These are phyloP conservation scores for Xylariaceae sp. DNA, from an alignment of 2,329 filamentous ascomycete species.

Conservation along the genomic window DNA sequence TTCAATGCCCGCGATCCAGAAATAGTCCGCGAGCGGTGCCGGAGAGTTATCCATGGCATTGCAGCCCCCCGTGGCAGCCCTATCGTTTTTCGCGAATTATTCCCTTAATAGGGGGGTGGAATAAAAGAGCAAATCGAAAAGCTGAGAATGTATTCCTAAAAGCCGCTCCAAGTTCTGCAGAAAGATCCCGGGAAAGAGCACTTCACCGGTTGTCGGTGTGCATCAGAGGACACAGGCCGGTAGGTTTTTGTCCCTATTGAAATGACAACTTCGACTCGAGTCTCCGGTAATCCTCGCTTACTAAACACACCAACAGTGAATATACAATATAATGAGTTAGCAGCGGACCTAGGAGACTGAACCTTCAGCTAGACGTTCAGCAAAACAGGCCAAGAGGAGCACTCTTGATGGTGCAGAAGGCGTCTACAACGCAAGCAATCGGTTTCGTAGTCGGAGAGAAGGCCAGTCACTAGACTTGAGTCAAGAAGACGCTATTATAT, in stretches of 20 bases:
- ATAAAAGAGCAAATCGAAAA: background rate
- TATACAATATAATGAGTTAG: conserved; percentile 3
- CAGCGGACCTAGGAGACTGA: conserved; percentile 2
- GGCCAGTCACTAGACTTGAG: background rate
- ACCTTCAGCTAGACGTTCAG: background rate
- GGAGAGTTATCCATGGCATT: conserved; percentile 65
- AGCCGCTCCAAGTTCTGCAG: background rate
- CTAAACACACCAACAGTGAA: background rate
- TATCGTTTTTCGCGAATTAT: conserved; percentile 15
- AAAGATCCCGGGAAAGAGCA: conserved; percentile 12
- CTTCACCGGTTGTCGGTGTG: conserved; percentile 13
- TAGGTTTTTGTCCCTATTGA: conserved; percentile 6
- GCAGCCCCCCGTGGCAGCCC: conserved; percentile 33
- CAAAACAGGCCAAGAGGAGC: background rate
- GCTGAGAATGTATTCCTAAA: conserved; percentile 18
- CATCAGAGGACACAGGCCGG: conserved; percentile 14
- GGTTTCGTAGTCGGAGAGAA: conserved; percentile 1
- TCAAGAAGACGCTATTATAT: background rate
- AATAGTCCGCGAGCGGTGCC: conserved; percentile 73
- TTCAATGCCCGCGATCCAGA: conserved; percentile 77
- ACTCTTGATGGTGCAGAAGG: conserved; percentile 1
- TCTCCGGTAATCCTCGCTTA: background rate
- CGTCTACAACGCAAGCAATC: background rate
- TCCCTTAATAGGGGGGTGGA: conserved; percentile 11
- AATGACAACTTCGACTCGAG: background rate